These are phyloP conservation scores for Pythium apleroticum DNA, from an alignment of 352 stramenopile genomes.

Conservation along the genomic window DNA sequence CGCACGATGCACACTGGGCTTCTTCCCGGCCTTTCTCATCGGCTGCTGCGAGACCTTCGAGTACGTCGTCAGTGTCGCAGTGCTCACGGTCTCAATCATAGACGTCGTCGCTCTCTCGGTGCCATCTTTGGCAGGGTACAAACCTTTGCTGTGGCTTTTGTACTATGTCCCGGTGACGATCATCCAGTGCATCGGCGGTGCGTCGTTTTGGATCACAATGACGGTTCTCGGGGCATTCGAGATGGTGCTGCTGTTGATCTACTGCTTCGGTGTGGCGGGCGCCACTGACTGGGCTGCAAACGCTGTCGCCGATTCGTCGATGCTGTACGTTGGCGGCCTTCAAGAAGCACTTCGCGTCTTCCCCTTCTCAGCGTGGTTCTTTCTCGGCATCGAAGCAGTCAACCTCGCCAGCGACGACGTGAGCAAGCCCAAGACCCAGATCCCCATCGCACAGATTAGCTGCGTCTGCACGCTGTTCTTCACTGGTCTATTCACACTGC, in stretches of 20 bases:
- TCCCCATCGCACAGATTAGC: constrained; percentile 8
- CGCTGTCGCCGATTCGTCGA: neutral
- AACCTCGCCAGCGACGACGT: constrained; percentile 13
- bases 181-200: constrained; percentile 7
- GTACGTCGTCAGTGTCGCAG: constrained; percentile 20
- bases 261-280: constrained; percentile 1
- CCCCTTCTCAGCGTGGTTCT: constrained; percentile 15
- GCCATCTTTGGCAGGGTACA: constrained; percentile 11
- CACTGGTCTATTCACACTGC: neutral
- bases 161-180: constrained; percentile 9
- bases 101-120: constrained; percentile 1
- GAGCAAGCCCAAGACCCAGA: neutral
- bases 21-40: constrained; percentile 24
- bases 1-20: constrained; percentile 8
- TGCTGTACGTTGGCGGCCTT: constrained; percentile 2
- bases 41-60: constrained; percentile 11
- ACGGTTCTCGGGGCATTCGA: neutral
- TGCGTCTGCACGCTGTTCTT: constrained; percentile 7
- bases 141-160: constrained; percentile 14
- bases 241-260: constrained; percentile 7
- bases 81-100: constrained; percentile 2
- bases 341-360: constrained; percentile 4
- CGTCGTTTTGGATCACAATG: constrained; percentile 1
- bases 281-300: neutral
- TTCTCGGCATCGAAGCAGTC: constrained; percentile 14